Conservation (phyloP, 768 basidiomycete species). For the Dioszegia aurantiaca region DNA sequence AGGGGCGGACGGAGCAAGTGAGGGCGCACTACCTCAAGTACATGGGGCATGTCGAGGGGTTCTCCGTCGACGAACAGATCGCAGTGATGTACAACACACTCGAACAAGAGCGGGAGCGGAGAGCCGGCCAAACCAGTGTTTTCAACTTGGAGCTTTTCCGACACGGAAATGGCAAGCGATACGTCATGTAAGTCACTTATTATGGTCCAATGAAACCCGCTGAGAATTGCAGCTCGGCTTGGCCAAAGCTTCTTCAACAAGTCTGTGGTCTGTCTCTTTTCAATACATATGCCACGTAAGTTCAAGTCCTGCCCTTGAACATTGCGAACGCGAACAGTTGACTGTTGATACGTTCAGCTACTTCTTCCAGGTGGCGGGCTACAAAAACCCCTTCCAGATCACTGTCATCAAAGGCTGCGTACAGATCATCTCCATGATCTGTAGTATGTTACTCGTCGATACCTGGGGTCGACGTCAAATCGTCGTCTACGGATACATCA, state of each 20-base stretch:
- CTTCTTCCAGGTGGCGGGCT: slow-evolving; percentile 26
- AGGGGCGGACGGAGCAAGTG: no score
- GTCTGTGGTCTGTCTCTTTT: slow-evolving; percentile 18
- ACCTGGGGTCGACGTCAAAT: slow-evolving; percentile 16
- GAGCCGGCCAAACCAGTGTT: no score
- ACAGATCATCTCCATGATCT: slow-evolving; percentile 15
- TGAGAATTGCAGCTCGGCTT: no score
- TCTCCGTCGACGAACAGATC: slow-evolving; percentile 18
- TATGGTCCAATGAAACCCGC: no score
- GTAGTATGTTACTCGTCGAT: slow-evolving; percentile 11
- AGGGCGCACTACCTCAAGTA: slow-evolving; percentile 7
- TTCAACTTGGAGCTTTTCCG: slow-evolving; percentile 11
- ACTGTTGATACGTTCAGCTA: neutral
- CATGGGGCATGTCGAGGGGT: slow-evolving; percentile 23
- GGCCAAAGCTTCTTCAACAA: slow-evolving; percentile 25
- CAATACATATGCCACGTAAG: slow-evolving; percentile 22
- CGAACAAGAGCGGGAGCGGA: slow-evolving; percentile 7
- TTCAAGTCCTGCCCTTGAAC: no score
- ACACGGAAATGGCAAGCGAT: slow-evolving; percentile 17
- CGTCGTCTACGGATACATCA: slow-evolving; percentile 20
- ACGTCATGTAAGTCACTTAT: no score
- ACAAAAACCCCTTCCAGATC: slow-evolving; percentile 17
- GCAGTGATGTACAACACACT: slow-evolving; percentile 17
- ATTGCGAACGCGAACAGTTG: neutral
- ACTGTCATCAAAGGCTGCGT: slow-evolving; percentile 20